Base-by-base conservation (phyloP, 495 filamentous ascomycete species). In the Patellaria atrata region DNA sequence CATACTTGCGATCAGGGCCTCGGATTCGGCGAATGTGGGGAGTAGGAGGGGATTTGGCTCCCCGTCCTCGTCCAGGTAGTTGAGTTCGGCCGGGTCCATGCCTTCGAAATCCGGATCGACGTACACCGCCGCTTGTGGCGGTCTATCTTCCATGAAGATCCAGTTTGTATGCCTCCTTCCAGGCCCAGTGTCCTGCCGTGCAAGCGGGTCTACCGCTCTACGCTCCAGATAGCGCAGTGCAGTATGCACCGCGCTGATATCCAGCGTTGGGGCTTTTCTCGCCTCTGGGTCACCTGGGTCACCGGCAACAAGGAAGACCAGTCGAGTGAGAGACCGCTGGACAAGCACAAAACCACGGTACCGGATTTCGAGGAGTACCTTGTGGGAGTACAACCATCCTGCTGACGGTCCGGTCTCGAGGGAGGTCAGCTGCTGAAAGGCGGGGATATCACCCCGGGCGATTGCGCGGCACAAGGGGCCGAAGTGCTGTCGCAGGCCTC, bases 301-400 rank as follows among this genome's bases (percentile, higher is more conserved):
- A 19, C 72, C 70, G 27, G 58, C 59, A 12, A 79, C 60, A 7
- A 83, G 57, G 50, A 87, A 94, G 0, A 77, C 74, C 31, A 72
- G 77, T 6, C 89, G 71, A 9, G 77, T 71, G 13, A 97, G 66
- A 2, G 79, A 79, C 2, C 87, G 73, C 84, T 82, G 93, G 5
- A 93, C 68, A 0, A 92, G 64, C 3, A 81, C 66, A 31, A 91
- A 79, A 27, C 84, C 78, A 26, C 79, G 65, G 49, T 76, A 76
- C 5, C 68, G 60, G 2, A 93, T 59, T 13, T 77, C 68, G 0
- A 92, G 63, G 13, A 89, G 64, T 13, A 92, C 63, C 0, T 79
- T 77, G 42, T 73, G 77, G n/a, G 65, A 62, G 7, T 77, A 68
- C 48, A 94, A 80, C 82, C 81, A 94, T 30, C 61, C 53, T 4